Base-by-base conservation (phyloP, 441 rosid genomes). In the Erodium moschatum region DNA sequence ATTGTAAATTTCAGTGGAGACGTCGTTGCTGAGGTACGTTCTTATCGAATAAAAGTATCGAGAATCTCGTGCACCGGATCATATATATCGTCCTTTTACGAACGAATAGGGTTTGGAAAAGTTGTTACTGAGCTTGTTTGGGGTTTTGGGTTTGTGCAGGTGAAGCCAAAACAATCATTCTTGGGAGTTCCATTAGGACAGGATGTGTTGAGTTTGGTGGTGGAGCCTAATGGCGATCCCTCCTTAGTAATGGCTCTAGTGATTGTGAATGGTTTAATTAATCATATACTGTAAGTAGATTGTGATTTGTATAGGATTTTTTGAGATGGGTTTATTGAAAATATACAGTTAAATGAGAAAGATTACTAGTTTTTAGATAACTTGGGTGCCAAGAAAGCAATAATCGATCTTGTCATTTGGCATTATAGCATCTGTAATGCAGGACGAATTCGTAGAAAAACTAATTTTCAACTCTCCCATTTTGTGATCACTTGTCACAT, bases 151-250 rank as follows among this genome's bases (percentile, higher is more conserved):
- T 48, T 56, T 66, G 38, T 77, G 69, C 81, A 88, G 94, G 85
- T 81, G 12, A 85, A 85, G 73, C 84, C 87, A 70, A 91, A 89
- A 80, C 84, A 82, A 44, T 83, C 84, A 50, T 67, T 83, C 42
- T 66, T 76, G 16, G 95, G 93, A 18, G 70, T 85, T 21, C 64
- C 68, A 48, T 35, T 91, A 29, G 97, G 96, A 73, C 87, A 86
- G 35, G 97, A 91, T 76, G 97, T 91, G 16, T 72, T 89, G 64
- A 82, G 72, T 54, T 71, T 89, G 77, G 83, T 70, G 67, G 84
- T 89, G 42, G 85, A 87, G 64, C 82, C 91, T 64, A 72, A 75
- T 65, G 77, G 83, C 12, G 86, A 91, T 74, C 85, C 76, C 60
- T 79, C 90, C 27, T 79, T 90, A 27, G 69, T 86, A 46, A 80